A percentile compares a stretch with the other conserved stretches of the same genome.
These are phyloP conservation scores for Nissolia schottii DNA, from an alignment of 306 rosid genomes.

Conservation along the genomic window DNA sequence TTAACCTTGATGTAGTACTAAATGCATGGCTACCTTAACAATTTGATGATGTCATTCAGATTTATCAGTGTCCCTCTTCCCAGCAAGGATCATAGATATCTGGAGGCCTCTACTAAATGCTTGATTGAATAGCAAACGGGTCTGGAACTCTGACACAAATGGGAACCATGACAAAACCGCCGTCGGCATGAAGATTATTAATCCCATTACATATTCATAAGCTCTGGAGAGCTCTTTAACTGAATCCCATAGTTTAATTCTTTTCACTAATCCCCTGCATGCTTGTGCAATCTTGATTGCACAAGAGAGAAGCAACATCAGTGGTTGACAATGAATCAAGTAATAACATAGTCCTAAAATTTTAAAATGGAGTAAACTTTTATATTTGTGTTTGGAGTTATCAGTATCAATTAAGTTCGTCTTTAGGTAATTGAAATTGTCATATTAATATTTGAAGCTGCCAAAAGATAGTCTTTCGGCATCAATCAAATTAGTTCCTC, in stretches of 20 bases:
- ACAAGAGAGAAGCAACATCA: constrained; percentile 4
- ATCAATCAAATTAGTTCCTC: too few relatives aligned
- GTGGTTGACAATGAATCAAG: background rate
- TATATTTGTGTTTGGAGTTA: too few relatives aligned
- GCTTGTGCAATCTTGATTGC: constrained; percentile 74
- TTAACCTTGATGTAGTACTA: background rate
- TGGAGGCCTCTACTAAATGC: constrained; percentile 97
- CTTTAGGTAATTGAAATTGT: too few relatives aligned
- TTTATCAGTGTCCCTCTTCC: constrained; percentile 53
- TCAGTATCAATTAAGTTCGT: too few relatives aligned
- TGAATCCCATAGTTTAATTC: constrained; percentile 69
- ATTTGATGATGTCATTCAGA: constrained; percentile 20
- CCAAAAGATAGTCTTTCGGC: too few relatives aligned
- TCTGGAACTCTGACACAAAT: constrained; percentile 84
- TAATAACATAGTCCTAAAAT: too few relatives aligned
- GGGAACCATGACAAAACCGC: constrained; percentile 94
- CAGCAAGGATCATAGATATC: constrained; percentile 90
- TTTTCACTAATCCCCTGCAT: constrained; percentile 54
- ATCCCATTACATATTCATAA: constrained; percentile 84
- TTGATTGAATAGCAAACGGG: constrained; percentile 89
- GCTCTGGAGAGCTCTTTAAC: constrained; percentile 83
- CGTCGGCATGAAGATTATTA: constrained; percentile 68
- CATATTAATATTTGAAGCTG: too few relatives aligned
- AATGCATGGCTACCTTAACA: constrained; percentile 17
- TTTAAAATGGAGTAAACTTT: background rate